phyloP scores from a whole-genome alignment of 2,329 filamentous ascomycete species.

The Paracorniculantispora psalliotae region DNA sequence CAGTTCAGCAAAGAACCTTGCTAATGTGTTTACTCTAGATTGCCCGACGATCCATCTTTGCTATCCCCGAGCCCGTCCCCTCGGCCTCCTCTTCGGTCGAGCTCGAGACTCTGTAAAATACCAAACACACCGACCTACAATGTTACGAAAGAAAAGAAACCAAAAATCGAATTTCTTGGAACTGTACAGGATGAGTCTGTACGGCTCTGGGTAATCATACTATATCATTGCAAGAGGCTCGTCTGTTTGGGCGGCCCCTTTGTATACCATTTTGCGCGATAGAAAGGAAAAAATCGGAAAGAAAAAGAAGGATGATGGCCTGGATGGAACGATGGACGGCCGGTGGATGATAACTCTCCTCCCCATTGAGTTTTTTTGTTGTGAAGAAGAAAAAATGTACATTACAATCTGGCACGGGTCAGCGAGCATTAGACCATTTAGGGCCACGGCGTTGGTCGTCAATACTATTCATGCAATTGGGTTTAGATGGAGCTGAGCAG shows the following conservation, averaged over 20 bases:
- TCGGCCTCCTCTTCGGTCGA: constrained; percentile 10
- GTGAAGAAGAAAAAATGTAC: constrained; percentile 41
- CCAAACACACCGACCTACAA: not conserved
- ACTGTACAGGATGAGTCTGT: not conserved
- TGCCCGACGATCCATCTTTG: constrained; percentile 39
- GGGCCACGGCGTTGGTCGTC: constrained; percentile 31
- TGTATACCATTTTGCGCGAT: constrained; percentile 9
- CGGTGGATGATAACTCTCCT: constrained; percentile 45
- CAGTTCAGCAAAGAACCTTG: not conserved
- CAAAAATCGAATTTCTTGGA: not conserved
- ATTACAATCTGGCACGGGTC: constrained; percentile 39
- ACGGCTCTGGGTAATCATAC: not conserved
- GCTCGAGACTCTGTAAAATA: constrained; percentile 14
- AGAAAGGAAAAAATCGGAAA: not conserved
- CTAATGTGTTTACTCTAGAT: constrained; percentile 24
- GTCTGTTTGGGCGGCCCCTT: not conserved
- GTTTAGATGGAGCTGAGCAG: not conserved
- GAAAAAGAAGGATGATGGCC: constrained; percentile 3
- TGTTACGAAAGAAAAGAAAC: not conserved
- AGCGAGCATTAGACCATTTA: constrained; percentile 43
- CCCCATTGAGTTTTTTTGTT: constrained; percentile 26
- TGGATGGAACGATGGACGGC: not conserved
- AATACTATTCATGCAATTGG: constrained; percentile 18
- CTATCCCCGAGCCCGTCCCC: constrained; percentile 28
- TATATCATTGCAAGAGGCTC: not conserved